Base-by-base conservation (phyloP, 2,329 filamentous ascomycete species). In the Penicillium olsonii region DNA sequence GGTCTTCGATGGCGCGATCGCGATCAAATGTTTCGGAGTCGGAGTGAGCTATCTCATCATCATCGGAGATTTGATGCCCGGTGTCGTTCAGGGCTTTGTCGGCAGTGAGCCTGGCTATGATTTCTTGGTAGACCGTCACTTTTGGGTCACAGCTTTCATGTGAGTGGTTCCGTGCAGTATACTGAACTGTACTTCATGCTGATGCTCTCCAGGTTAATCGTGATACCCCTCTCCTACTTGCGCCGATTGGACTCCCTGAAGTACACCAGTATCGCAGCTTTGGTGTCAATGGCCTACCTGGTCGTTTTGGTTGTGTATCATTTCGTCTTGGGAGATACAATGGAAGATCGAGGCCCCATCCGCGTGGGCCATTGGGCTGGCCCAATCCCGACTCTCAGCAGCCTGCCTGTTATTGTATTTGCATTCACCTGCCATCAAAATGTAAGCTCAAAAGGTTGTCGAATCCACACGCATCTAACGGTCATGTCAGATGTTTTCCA, bases 361-460 rank as follows among this genome's bases (percentile, higher is more conserved):
- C 84, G 88, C 41, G 75, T 90, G 24, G 79, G 96, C 55, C 76
- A 83, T 54, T 96, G 90, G 87, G 87, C 84, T 37, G 90, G 92
- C 7, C 79, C 89, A 3, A 78, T 95, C 9, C 82, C 87, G 29
- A 85, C 88, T 6, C 78, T 99, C 45, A 90, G 90, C 60, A 92
- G 88, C 55, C 84, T 99, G 56, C 94, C 94, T 0, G 91, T 99
- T 45, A 92, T 97, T 48, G 90, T 99, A 2, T 99, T 99, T 77
- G 94, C 92, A n/a, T 99, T 97, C 69, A 99, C 94, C 1, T 99
- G 94, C 69, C 94, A 99, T 71, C 94, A 99, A 66, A 99, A 99
- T 68, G 90, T 94, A 75, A 58, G 83, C 66, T 34, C 34, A 7
- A 10, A 11, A 18, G 38, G 3, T 2, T 7, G 17, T 34, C n/a